phyloP scores from a whole-genome alignment of 257 asterid genomes.

The Solanum piurae region DNA sequence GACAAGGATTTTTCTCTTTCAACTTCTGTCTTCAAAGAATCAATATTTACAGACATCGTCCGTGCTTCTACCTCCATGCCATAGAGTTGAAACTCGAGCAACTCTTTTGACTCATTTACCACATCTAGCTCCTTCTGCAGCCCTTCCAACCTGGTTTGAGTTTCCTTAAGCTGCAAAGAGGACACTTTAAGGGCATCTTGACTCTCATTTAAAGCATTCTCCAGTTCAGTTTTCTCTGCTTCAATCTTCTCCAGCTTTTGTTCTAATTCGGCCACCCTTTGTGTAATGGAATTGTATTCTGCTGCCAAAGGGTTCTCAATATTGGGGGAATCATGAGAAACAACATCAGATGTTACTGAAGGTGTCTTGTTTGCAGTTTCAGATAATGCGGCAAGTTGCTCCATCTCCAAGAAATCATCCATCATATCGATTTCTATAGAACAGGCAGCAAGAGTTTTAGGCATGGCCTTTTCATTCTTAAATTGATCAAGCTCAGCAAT shows the following conservation, averaged over 20 bases:
- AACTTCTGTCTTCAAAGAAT: conserved; percentile 26
- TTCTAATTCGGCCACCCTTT: conserved; percentile 39
- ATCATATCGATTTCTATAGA: conserved; percentile 54
- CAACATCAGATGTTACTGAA: conserved; percentile 17
- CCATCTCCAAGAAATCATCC: conserved; percentile 91
- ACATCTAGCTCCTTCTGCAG: conserved; percentile 35
- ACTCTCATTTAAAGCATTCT: conserved; percentile 28
- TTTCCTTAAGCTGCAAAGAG: conserved; percentile 20
- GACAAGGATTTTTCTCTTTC: conserved; percentile 32
- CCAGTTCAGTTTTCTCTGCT: conserved; percentile 39
- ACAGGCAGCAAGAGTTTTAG: conserved; percentile 21
- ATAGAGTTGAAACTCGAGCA: conserved; percentile 40
- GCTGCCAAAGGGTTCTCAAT: conserved; percentile 25
- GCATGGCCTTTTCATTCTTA: conserved; percentile 34
- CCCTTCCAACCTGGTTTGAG: conserved; percentile 23
- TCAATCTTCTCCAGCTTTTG: conserved; percentile 37
- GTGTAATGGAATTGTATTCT: conserved; percentile 33
- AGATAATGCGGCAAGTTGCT: conserved; percentile 56
- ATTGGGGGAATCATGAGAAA: conserved; percentile 21
- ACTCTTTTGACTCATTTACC: conserved; percentile 36
- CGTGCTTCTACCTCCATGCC: conserved; percentile 53
- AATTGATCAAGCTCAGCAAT: conserved; percentile 52
- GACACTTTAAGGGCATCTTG: conserved; percentile 30
- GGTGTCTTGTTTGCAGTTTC: conserved; percentile 33
- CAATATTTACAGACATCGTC: conserved; percentile 31